Evolutionary conservation across 352 stramenopile species (phyloP).

Genomic region (Blastocystis sp.): DNA sequence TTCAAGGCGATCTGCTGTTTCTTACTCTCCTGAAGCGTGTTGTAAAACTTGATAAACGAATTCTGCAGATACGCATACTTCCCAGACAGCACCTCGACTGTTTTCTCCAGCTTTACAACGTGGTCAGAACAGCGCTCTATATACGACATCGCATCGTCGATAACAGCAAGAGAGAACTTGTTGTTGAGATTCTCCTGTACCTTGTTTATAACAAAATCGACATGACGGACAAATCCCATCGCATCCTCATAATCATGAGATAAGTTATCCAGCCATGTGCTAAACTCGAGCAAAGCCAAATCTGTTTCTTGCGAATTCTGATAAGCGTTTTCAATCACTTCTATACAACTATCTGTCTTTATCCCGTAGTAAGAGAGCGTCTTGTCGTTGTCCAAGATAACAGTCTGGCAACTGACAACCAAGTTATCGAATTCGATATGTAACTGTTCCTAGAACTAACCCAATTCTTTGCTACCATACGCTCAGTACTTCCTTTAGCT

Average conservation of each 20-base stretch:
- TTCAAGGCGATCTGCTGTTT: neutral
- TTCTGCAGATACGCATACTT: constrained; percentile 28
- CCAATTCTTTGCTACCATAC: neutral
- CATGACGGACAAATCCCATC: neutral
- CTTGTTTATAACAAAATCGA: constrained; percentile 43
- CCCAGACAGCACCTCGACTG: neutral
- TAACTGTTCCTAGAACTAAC: neutral
- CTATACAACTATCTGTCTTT: neutral
- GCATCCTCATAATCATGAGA: neutral
- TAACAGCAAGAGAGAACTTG: neutral
- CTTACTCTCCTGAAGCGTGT: neutral
- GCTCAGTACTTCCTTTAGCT: constrained; percentile 5
- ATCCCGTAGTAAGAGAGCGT: constrained; percentile 28
- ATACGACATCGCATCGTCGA: constrained; percentile 3
- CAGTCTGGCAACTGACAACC: neutral
- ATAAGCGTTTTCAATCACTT: constrained; percentile 50
- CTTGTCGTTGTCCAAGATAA: constrained; percentile 52
- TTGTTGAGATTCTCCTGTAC: neutral
- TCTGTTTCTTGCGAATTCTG: constrained; percentile 20
- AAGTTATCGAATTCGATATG: constrained; percentile 12
- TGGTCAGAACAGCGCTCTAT: neutral
- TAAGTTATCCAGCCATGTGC: constrained; percentile 39
- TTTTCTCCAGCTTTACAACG: neutral
- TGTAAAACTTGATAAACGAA: neutral
- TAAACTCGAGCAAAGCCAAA: constrained; percentile 10